These are phyloP conservation scores for Spongiforma sp. DNA, from an alignment of 1,284 basidiomycete species.

Conservation along the genomic window DNA sequence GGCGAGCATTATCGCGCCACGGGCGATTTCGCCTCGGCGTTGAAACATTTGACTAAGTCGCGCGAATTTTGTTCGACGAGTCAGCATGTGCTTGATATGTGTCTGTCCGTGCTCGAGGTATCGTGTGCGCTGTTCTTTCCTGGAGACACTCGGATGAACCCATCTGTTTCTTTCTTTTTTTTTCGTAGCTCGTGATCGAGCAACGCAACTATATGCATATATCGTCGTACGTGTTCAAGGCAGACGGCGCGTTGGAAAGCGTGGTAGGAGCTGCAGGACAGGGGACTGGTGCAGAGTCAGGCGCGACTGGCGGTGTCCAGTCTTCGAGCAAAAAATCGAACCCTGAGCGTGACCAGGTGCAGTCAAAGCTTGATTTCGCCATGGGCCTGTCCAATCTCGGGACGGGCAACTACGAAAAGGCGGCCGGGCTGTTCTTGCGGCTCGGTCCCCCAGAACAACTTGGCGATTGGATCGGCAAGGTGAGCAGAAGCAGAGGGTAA, in stretches of 20 bases:
- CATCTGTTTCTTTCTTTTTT: too few species aligned
- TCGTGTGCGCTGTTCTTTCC: not conserved
- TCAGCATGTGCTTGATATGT: slow-evolving; percentile 88
- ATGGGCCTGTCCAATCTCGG: slow-evolving; percentile 76
- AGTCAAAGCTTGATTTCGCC: slow-evolving; percentile 82
- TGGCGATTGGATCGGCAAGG: slow-evolving; percentile 75
- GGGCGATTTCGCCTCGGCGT: slow-evolving; percentile 71
- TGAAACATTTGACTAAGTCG: slow-evolving; percentile 84
- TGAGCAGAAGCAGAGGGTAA: slow-evolving; percentile 30
- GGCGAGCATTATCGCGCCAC: slow-evolving; percentile 74
- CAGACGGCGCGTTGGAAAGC: slow-evolving; percentile 83
- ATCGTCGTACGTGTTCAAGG: slow-evolving; percentile 89
- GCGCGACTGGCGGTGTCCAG: slow-evolving; percentile 32
- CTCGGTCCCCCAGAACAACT: slow-evolving; percentile 68
- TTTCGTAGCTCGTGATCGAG: slow-evolving; percentile 74
- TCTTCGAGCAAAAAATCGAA: slow-evolving; percentile 48
- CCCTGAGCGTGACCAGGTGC: slow-evolving; percentile 65
- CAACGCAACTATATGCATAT: slow-evolving; percentile 84
- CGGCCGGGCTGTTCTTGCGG: slow-evolving; percentile 72
- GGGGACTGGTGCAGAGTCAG: slow-evolving; percentile 19
- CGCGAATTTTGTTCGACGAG: slow-evolving; percentile 87
- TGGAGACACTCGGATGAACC: not conserved
- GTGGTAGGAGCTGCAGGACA: slow-evolving; percentile 36
- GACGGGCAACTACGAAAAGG: slow-evolving; percentile 74
- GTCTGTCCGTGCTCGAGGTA: slow-evolving; percentile 79